These are phyloP conservation scores for Megacollybia marginata DNA, from an alignment of 768 basidiomycete genomes.

Conservation along the genomic window DNA sequence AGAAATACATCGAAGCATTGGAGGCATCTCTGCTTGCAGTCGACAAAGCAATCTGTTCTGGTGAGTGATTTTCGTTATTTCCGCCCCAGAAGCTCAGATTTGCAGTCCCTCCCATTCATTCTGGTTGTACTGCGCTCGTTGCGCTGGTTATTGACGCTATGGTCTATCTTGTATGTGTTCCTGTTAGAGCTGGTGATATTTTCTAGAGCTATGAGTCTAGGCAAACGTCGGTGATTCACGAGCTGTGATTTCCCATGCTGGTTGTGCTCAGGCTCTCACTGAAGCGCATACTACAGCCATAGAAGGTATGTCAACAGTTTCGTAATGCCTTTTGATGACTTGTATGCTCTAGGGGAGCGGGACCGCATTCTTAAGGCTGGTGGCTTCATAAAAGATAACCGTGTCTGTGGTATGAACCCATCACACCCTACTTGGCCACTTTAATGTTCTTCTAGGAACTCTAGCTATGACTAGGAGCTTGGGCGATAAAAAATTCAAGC, in stretches of 20 bases:
- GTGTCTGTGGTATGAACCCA: slow-evolving; percentile 76
- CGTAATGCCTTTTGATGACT: not conserved
- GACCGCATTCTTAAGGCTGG: slow-evolving; percentile 84
- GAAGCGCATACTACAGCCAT: slow-evolving; percentile 89
- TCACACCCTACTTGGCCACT: not conserved
- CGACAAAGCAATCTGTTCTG: slow-evolving; percentile 86
- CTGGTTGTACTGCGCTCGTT: slow-evolving; percentile 93
- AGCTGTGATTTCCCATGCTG: slow-evolving; percentile 78
- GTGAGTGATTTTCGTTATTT: slow-evolving; percentile 32
- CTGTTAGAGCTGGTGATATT: not conserved
- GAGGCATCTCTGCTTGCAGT: slow-evolving; percentile 88
- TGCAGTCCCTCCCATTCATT: slow-evolving; percentile 77
- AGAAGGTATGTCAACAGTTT: slow-evolving; percentile 48
- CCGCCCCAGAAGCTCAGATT: slow-evolving; percentile 40
- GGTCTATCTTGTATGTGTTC: slow-evolving; percentile 67
- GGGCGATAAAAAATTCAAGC: slow-evolving; percentile 99
- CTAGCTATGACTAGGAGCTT: slow-evolving; percentile 91
- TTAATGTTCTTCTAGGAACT: slow-evolving; percentile 54
- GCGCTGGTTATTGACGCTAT: slow-evolving; percentile 77
- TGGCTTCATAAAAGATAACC: slow-evolving; percentile 92
- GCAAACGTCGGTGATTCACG: slow-evolving; percentile 98
- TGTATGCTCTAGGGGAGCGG: slow-evolving; percentile 55
- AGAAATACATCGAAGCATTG: slow-evolving; percentile 68
- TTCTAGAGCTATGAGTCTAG: slow-evolving; percentile 28
- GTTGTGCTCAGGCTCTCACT: slow-evolving; percentile 82